A percentile compares a stretch with the other conserved stretches of the same genome.
Conservation (phyloP, 2,329 filamentous ascomycete species). For the Cladosporium oxysporum region DNA sequence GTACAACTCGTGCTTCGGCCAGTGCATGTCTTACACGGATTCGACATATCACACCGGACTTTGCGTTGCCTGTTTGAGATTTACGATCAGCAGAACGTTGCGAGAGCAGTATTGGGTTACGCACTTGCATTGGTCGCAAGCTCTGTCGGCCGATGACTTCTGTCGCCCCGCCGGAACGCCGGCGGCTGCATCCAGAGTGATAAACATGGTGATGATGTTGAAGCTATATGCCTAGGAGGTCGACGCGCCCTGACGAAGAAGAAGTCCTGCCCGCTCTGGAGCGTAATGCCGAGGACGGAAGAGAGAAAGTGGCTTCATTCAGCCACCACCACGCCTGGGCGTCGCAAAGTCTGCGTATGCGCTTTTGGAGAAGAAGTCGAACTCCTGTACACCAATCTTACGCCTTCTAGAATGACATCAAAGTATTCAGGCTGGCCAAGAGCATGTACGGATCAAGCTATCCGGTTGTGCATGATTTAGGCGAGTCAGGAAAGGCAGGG, state of each 20-base stretch:
- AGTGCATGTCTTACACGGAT: slow-evolving; percentile 43
- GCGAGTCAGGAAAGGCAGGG: not conserved
- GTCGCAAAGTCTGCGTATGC: not conserved
- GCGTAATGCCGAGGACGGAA: slow-evolving; percentile 2
- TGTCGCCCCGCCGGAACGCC: slow-evolving; percentile 22
- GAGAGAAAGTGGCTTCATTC: not conserved
- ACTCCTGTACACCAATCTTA: not conserved
- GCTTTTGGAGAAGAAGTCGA: not conserved
- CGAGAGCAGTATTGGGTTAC: slow-evolving; percentile 23
- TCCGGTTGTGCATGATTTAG: slow-evolving; percentile 9
- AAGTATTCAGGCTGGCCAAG: not conserved
- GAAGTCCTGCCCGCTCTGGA: not conserved
- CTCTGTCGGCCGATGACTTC: slow-evolving; percentile 32
- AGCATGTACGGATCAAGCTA: not conserved
- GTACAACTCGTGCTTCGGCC: slow-evolving; percentile 44
- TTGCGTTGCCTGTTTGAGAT: slow-evolving; percentile 27
- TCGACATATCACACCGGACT: slow-evolving; percentile 43
- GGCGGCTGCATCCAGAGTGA: slow-evolving; percentile 27
- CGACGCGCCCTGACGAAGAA: not conserved
- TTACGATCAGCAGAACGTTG: not conserved
- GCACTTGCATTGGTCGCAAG: slow-evolving; percentile 47
- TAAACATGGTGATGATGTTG: slow-evolving; percentile 26
- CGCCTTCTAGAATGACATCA: not conserved
- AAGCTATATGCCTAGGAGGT: not conserved
- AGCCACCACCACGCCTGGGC: not conserved